Conservation (phyloP, 306 rosid species). For the Quercus mongolica region DNA sequence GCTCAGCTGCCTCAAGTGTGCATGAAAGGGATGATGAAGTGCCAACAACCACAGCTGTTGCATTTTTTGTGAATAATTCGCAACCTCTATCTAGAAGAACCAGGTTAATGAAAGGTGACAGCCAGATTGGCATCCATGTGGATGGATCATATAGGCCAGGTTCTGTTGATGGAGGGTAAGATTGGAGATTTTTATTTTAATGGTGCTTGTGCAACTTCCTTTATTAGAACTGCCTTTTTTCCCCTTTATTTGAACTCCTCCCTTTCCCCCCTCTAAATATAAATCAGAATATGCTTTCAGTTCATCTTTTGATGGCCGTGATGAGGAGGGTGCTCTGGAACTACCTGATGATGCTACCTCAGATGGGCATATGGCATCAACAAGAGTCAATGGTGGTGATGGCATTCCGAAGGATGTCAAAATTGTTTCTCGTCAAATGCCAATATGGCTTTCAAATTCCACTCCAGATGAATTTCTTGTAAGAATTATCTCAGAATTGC, state of each 20-base stretch:
- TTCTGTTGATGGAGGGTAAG: slow-evolving; percentile 88
- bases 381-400: slow-evolving; percentile 58
- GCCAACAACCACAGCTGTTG: slow-evolving; percentile 79
- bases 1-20: slow-evolving; percentile 59
- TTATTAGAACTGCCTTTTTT: slow-evolving; percentile 3
- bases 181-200: slow-evolving; percentile 24
- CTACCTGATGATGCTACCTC: slow-evolving; percentile 51
- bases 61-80: slow-evolving; percentile 57
- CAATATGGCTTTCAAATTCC: slow-evolving; percentile 86
- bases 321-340: slow-evolving; percentile 63
- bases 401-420: slow-evolving; percentile 47
- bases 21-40: slow-evolving; percentile 83
- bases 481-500: slow-evolving; percentile 28
- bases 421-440: slow-evolving; percentile 60
- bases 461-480: slow-evolving; percentile 99
- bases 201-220: slow-evolving; percentile 22
- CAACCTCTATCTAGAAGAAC: slow-evolving; percentile 96
- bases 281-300: slow-evolving; percentile 43
- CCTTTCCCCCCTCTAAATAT: slow-evolving; percentile 4
- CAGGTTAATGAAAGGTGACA: slow-evolving; percentile 77
- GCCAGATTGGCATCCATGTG: slow-evolving; percentile 50
- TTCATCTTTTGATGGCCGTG: slow-evolving; percentile 74
- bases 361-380: slow-evolving; percentile 47
- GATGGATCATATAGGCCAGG: slow-evolving; percentile 74
- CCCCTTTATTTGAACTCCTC: slow-evolving; percentile 3